Evolutionary conservation across 2,329 filamentous ascomycete genomes (phyloP).

Genomic region (Capronia coronata): DNA sequence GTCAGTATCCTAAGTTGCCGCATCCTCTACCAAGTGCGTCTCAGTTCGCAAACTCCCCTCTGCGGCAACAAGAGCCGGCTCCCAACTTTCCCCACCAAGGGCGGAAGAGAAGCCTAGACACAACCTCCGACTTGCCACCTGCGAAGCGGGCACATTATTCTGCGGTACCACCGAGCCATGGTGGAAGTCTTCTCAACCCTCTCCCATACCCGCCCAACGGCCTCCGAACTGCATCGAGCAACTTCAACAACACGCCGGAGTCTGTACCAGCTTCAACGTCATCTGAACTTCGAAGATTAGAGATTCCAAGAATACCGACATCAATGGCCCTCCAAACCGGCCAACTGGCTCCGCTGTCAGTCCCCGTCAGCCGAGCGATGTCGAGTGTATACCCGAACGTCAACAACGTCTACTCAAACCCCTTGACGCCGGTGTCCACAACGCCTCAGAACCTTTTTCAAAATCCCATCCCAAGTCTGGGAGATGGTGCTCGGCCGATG

Average conservation of each 20-base stretch:
- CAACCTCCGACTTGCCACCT: conserved; percentile 49
- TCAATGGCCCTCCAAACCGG: not conserved
- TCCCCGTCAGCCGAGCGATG: conserved; percentile 57
- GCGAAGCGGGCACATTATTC: conserved; percentile 43
- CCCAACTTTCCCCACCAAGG: conserved; percentile 38
- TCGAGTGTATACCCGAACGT: conserved; percentile 63
- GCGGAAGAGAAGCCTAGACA: conserved; percentile 56
- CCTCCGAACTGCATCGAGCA: conserved; percentile 9
- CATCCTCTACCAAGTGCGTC: conserved; percentile 22
- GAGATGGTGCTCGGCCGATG: conserved; percentile 8
- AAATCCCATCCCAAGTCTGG: conserved; percentile 28
- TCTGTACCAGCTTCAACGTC: conserved; percentile 24
- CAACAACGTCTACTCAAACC: conserved; percentile 47
- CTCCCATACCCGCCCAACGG: conserved; percentile 4
- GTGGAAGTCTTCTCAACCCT: conserved; percentile 17
- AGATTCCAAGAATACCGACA: conserved; percentile 15
- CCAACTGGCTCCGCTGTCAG: conserved; percentile 31
- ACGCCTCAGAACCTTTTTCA: conserved; percentile 32
- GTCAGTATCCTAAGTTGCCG: conserved; percentile 21
- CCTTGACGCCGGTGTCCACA: conserved; percentile 37
- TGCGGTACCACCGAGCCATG: not conserved
- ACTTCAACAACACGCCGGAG: not conserved
- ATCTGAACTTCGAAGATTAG: conserved; percentile 23
- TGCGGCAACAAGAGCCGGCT: conserved; percentile 18
- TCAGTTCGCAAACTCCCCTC: conserved; percentile 24